phyloP scores from a whole-genome alignment of 192 early-diverging fungal species.

The Backusella psychrophila region DNA sequence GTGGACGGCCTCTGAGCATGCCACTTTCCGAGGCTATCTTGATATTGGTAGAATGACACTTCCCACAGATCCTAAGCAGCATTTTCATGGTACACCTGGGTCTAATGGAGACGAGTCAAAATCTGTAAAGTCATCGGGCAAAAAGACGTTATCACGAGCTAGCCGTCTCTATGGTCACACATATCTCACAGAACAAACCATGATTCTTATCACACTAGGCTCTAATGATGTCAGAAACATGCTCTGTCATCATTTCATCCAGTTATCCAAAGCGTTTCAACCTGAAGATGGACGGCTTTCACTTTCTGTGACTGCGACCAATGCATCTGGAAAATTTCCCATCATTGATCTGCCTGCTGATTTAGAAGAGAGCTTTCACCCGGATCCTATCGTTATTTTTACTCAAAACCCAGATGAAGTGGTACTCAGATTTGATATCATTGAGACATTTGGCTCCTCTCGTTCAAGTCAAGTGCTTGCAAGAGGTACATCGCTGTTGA shows the following conservation, averaged over 20 bases:
- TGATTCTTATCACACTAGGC: conserved; percentile 62
- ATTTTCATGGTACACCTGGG: not conserved
- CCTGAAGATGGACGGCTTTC: conserved; percentile 44
- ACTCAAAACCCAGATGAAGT: conserved; percentile 46
- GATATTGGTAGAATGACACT: conserved; percentile 46
- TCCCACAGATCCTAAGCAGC: conserved; percentile 1
- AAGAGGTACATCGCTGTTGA: conserved; percentile 53
- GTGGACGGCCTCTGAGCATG: conserved; percentile 62
- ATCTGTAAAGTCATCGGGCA: not conserved
- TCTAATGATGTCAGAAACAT: conserved; percentile 52
- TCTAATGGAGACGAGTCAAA: not conserved
- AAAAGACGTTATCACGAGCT: conserved; percentile 25
- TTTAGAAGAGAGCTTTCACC: conserved; percentile 31
- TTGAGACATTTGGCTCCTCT: conserved; percentile 52
- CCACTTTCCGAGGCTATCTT: conserved; percentile 56
- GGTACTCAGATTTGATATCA: conserved; percentile 53
- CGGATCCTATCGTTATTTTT: conserved; percentile 58
- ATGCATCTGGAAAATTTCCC: conserved; percentile 54
- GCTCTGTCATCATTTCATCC: conserved; percentile 26
- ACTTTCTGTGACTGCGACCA: conserved; percentile 53
- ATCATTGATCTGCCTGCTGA: conserved; percentile 54
- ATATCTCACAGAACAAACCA: conserved; percentile 54
- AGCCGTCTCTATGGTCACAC: conserved; percentile 61
- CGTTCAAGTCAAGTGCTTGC: conserved; percentile 45
- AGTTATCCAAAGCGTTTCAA: conserved; percentile 26